Conservation (phyloP, 805 yeast genomes). For the Hanseniaspora valbyensis region DNA sequence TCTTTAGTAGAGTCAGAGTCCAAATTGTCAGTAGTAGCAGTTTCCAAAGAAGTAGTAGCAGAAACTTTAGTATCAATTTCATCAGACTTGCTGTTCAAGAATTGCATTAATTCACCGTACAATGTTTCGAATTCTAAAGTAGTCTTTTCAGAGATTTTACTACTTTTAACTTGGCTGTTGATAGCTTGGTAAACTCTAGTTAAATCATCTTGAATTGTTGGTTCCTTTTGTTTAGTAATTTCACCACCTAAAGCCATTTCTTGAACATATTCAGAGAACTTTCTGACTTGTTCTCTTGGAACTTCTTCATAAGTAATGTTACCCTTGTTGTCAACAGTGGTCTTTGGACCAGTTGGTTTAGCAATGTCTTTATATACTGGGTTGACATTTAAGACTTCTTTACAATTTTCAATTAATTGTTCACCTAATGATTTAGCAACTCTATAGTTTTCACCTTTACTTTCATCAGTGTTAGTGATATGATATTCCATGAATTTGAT, state of each 20-base stretch:
- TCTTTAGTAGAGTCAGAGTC: slow-evolving; percentile 55
- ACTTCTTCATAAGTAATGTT: slow-evolving; percentile 73
- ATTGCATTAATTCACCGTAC: slow-evolving; percentile 58
- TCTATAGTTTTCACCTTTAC: slow-evolving; percentile 83
- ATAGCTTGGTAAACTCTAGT: slow-evolving; percentile 73
- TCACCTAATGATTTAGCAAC: slow-evolving; percentile 83
- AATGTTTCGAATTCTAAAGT: slow-evolving; percentile 60
- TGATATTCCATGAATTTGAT: slow-evolving; percentile 94
- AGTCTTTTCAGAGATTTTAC: slow-evolving; percentile 43
- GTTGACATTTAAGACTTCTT: slow-evolving; percentile 62
- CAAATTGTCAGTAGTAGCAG: slow-evolving; percentile 39
- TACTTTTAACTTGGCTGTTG: slow-evolving; percentile 49
- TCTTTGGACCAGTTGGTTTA: slow-evolving; percentile 90
- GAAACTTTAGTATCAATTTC: slow-evolving; percentile 61
- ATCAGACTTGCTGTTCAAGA: slow-evolving; percentile 49
- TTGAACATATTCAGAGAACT: slow-evolving; percentile 86
- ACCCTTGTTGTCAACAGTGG: slow-evolving; percentile 79
- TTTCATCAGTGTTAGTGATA: slow-evolving; percentile 48
- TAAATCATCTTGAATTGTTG: slow-evolving; percentile 76
- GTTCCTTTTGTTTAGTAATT: slow-evolving; percentile 56
- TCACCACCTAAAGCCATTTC: slow-evolving; percentile 95
- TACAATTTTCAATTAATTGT: slow-evolving; percentile 91
- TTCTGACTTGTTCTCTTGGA: slow-evolving; percentile 82
- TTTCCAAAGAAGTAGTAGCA: slow-evolving; percentile 43
- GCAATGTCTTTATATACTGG: slow-evolving; percentile 95